A percentile compares a stretch with the other conserved stretches of the same genome.
Evolutionary conservation across 164 flowering plant species (phyloP).

Genomic region (Magnolia sinica): DNA sequence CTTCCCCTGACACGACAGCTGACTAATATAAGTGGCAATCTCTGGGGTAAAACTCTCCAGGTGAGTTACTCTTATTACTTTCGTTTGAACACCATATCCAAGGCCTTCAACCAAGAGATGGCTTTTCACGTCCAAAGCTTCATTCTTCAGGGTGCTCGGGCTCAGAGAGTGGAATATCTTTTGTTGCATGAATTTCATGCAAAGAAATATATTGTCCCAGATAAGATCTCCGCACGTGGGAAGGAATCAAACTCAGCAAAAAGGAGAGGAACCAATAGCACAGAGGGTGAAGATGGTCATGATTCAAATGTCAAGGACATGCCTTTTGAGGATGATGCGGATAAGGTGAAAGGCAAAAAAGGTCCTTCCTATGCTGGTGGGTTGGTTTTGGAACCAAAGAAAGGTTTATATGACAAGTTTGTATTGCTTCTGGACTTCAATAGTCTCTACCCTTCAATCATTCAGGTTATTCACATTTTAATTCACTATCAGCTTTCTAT

Average conservation of each 20-base stretch:
- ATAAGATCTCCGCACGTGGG: conserved; percentile 53
- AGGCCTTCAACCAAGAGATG: conserved; percentile 2
- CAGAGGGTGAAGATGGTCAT: conserved; percentile 42
- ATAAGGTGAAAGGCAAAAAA: conserved; percentile 61
- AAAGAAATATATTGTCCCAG: conserved; percentile 89
- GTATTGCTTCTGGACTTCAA: conserved; percentile 95
- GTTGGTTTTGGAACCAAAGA: conserved; percentile 95
- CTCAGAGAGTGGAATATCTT: conserved; percentile 95
- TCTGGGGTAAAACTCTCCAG: conserved; percentile 98
- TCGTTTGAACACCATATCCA: background rate
- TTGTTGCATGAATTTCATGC: conserved; percentile 93
- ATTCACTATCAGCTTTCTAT: background rate
- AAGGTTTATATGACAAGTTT: conserved; percentile 94
- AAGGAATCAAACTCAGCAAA: conserved; percentile 57
- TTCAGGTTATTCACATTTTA: conserved; percentile 59
- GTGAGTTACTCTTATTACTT: conserved; percentile 33
- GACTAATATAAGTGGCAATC: conserved; percentile 96
- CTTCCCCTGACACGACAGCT: conserved; percentile 97
- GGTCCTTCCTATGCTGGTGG: conserved; percentile 95
- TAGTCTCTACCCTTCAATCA: conserved; percentile 98
- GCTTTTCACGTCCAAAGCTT: background rate
- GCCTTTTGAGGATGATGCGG: conserved; percentile 39
- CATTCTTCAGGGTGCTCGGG: conserved; percentile 87
- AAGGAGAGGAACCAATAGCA: conserved; percentile 46
- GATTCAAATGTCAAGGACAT: conserved; percentile 37